Percentiles rank a stretch among this genome's conserved stretches.
phyloP scores from a whole-genome alignment of 768 basidiomycete species.

The Suillus tomentosus region DNA sequence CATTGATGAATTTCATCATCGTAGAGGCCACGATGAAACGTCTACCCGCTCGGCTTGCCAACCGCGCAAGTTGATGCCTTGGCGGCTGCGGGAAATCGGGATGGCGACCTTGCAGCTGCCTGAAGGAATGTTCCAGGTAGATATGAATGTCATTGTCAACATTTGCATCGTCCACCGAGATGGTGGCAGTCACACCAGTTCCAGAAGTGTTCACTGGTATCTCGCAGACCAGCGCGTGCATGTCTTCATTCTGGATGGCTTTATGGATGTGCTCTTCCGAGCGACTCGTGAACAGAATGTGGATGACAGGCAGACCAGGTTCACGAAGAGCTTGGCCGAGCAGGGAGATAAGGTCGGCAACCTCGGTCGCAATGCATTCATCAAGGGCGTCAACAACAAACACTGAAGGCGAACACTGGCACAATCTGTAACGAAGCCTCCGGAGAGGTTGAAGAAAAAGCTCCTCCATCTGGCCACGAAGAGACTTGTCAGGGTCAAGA shows the following conservation, averaged over 20 bases:
- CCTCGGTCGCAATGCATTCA: background rate
- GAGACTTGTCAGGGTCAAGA: constrained; percentile 1
- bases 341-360: constrained; percentile 1
- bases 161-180: background rate
- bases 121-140: background rate
- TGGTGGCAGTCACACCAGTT: background rate
- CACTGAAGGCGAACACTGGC: background rate
- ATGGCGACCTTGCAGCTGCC: background rate
- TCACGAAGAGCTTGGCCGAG: background rate
- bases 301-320: background rate
- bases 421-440: background rate
- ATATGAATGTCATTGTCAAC: background rate
- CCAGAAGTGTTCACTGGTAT: background rate
- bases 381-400: background rate
- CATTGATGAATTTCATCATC: constrained; percentile 1
- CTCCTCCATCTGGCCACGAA: background rate
- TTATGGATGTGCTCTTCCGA: background rate
- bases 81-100: background rate
- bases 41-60: background rate
- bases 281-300: constrained; percentile 1
- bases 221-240: background rate
- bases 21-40: background rate
- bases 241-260: background rate
- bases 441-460: background rate
- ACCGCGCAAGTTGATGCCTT: background rate